phyloP scores from a whole-genome alignment of 2,329 filamentous ascomycete genomes.

The Cercospora nicotianae region DNA sequence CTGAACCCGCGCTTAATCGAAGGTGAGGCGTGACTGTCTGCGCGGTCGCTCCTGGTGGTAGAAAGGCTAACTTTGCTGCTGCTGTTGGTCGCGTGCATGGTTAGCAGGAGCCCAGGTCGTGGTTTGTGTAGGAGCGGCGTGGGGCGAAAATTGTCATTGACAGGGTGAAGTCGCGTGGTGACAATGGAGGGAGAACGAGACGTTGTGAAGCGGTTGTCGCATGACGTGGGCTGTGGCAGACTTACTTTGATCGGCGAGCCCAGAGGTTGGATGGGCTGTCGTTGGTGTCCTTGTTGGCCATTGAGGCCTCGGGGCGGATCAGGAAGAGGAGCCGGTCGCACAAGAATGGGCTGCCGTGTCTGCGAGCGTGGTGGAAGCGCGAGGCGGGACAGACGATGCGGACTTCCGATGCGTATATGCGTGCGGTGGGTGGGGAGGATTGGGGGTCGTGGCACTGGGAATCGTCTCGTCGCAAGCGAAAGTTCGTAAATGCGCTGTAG shows the following conservation, averaged over 20 bases:
- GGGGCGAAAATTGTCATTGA: neutral
- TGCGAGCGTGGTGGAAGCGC: constrained; percentile 13
- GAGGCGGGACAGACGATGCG: constrained; percentile 6
- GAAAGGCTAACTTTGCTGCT: constrained; percentile 88
- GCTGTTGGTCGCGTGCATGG: constrained; percentile 50
- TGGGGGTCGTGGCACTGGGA: neutral
- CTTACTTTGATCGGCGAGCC: constrained; percentile 82
- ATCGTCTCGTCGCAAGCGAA: neutral
- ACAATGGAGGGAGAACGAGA: neutral
- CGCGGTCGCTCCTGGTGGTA: constrained; percentile 61
- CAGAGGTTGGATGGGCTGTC: constrained; percentile 54
- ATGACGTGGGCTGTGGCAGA: constrained; percentile 6
- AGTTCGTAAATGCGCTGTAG: neutral
- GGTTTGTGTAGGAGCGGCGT: neutral
- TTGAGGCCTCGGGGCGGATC: constrained; percentile 23
- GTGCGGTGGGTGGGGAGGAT: constrained; percentile 14
- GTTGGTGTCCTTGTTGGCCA: constrained; percentile 37
- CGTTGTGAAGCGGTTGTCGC: neutral
- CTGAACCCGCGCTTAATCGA: constrained; percentile 68
- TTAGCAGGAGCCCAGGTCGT: constrained; percentile 24
- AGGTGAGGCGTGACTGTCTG: constrained; percentile 59
- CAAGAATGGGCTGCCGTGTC: neutral
- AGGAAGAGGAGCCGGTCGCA: neutral
- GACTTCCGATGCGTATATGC: neutral
- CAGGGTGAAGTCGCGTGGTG: neutral